Evolutionary conservation across 768 basidiomycete genomes (phyloP).

Genomic region (Cystobasidium ongulense): DNA sequence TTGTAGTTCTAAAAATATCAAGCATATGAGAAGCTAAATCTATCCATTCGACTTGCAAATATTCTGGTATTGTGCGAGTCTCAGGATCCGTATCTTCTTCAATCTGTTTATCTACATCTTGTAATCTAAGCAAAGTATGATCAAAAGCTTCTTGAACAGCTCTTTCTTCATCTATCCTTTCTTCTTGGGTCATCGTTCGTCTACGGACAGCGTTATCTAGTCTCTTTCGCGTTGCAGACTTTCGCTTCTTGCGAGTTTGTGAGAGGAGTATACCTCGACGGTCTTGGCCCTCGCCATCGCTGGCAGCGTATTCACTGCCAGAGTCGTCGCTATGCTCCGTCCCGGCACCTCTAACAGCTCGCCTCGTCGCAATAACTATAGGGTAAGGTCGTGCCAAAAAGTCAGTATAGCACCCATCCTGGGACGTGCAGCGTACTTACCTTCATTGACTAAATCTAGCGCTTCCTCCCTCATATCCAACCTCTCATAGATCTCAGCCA

Average conservation of each 20-base stretch:
- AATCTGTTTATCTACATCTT: slow-evolving; percentile 43
- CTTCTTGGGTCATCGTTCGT: slow-evolving; percentile 44
- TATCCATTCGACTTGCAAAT: slow-evolving; percentile 65
- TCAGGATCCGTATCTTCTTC: slow-evolving; percentile 51
- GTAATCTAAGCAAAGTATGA: slow-evolving; percentile 52
- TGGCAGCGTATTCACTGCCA: not conserved
- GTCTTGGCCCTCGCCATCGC: not conserved
- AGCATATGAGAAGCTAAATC: slow-evolving; percentile 74
- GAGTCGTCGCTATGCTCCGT: not conserved
- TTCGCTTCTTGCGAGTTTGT: slow-evolving; percentile 8
- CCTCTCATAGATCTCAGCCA: slow-evolving; percentile 84
- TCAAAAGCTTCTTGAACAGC: slow-evolving; percentile 61
- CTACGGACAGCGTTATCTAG: slow-evolving; percentile 50
- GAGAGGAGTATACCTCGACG: not conserved
- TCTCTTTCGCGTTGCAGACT: not conserved
- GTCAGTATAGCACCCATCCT: not conserved
- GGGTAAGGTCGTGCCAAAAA: not conserved
- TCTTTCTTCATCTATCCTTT: slow-evolving; percentile 52
- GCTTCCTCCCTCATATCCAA: slow-evolving; percentile 71
- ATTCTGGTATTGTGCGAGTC: slow-evolving; percentile 48
- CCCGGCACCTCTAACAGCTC: slow-evolving; percentile 42
- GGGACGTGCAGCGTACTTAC: slow-evolving; percentile 47
- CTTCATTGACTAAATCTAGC: slow-evolving; percentile 72
- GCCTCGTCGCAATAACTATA: slow-evolving; percentile 22
- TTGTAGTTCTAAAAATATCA: slow-evolving; percentile 80